Evolutionary conservation across 306 rosid species (phyloP).

Genomic region (Echinosophora koreensis): DNA sequence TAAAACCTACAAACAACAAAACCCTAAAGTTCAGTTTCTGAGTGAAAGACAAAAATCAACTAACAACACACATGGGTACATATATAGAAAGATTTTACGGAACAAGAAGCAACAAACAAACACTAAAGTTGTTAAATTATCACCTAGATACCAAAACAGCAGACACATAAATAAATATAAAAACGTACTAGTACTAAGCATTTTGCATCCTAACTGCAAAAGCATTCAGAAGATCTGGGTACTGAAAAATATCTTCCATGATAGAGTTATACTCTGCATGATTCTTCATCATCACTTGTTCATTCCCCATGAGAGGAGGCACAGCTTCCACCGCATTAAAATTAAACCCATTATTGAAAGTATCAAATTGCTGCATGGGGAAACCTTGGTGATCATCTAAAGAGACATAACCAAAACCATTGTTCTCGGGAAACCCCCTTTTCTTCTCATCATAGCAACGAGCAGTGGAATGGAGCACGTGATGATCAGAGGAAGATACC

Average conservation of each 20-base stretch:
- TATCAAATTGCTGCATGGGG: constrained; percentile 47
- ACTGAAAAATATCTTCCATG: constrained; percentile 61
- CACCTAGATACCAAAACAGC: not conserved
- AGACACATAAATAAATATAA: not conserved
- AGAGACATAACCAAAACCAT: constrained; percentile 30
- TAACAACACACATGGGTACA: not conserved
- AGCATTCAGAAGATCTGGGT: constrained; percentile 60
- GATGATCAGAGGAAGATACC: constrained; percentile 20
- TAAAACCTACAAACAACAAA: constrained; percentile 29
- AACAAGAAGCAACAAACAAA: not conserved
- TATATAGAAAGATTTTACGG: not conserved
- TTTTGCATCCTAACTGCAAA: constrained; percentile 66
- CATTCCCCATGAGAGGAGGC: constrained; percentile 48
- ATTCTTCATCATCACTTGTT: constrained; percentile 44
- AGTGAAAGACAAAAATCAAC: constrained; percentile 8
- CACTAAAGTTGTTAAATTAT: not conserved
- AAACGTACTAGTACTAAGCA: constrained; percentile 44
- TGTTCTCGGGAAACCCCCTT: constrained; percentile 31
- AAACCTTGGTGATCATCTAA: constrained; percentile 47
- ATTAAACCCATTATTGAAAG: constrained; percentile 26
- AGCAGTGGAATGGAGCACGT: constrained; percentile 8
- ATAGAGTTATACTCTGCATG: constrained; percentile 43
- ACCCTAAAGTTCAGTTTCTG: constrained; percentile 39
- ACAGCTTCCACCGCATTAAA: constrained; percentile 8
- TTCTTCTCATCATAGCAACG: constrained; percentile 23